Base-by-base conservation (phyloP, 352 stramenopile species). In the Saprolegnia parasitica region DNA sequence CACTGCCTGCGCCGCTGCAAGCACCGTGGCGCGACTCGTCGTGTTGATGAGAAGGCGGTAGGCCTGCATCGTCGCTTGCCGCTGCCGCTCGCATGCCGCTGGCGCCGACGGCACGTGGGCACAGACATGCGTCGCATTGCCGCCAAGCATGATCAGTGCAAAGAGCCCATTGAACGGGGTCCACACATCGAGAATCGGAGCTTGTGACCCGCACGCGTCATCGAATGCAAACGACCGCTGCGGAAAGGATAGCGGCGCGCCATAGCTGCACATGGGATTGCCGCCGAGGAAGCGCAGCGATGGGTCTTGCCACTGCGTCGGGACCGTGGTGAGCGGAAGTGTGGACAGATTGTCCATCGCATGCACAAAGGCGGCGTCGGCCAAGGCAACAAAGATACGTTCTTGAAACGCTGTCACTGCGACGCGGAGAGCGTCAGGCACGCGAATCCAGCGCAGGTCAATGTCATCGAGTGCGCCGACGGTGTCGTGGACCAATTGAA, bases 191-290 rank as follows among this genome's bases (percentile, higher is more conserved):
- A 15, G 9, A 39, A 46, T 62, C n/a, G 63, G 46, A n/a, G 21
- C 37, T 63, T 70, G 32, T 2, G 46, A 0, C 9, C 21, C 37
- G 23, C 63, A 70, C n/a, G 24, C 46, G 20, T 46, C 29, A 23
- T 70, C 63, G 50, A 70, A 70, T 0, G 45, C 63, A 70, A 70
- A 70, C 3, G 42, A 29, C 16, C 15, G 16, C 23, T 70, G 63
- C 11, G 61, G 20, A 57, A 50, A 70, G 5, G 63, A 21, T 20
- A 61, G 49, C 21, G 63, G 26, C 16, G 21, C 13, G 11, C 49
- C 63, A 9, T 60, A n/a, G 6, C 29, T 42, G 23, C 63, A 70
- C 15, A 70, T 21, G 5, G 46, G 63, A 21, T 56, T 61, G 20
- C 63, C 63, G 23, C 63, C 39, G 10, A 21, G 21, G 29, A 62